Evolutionary conservation across 495 filamentous ascomycete species (phyloP).

Genomic region (Aspergillus heteromorphus): DNA sequence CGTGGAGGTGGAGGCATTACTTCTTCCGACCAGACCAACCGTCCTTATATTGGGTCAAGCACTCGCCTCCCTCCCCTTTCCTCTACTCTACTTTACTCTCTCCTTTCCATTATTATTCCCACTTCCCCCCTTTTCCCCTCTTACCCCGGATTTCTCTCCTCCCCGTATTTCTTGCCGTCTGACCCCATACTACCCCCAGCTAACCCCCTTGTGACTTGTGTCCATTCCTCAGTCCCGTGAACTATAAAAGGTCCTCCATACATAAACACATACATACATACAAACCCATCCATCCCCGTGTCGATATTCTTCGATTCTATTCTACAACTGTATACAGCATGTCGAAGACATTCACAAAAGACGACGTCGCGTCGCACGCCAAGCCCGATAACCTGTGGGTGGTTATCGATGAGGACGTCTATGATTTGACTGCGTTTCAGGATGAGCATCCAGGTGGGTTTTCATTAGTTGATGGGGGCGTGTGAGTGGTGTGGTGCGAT

Average conservation of each 20-base stretch:
- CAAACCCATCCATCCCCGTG: background rate
- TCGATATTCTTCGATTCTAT: background rate
- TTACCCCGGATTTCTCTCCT: slow-evolving; percentile 3
- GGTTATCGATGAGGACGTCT: slow-evolving; percentile 91
- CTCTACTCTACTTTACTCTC: slow-evolving; percentile 3
- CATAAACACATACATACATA: background rate
- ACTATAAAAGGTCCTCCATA: background rate
- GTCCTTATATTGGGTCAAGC: slow-evolving; percentile 15
- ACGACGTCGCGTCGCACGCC: slow-evolving; percentile 86
- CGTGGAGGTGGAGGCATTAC: background rate
- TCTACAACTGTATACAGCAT: slow-evolving; percentile 45
- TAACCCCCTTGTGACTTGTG: background rate
- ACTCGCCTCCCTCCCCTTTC: slow-evolving; percentile 9
- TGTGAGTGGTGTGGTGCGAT: too few species aligned
- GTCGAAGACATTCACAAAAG: slow-evolving; percentile 78
- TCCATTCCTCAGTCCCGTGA: background rate
- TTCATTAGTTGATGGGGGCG: too few species aligned
- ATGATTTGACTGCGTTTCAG: slow-evolving; percentile 91
- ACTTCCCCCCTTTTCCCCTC: background rate
- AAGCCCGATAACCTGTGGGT: slow-evolving; percentile 83
- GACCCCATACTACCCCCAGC: background rate
- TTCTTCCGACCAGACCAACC: too few species aligned
- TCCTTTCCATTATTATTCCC: slow-evolving; percentile 1
- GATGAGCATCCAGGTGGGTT: slow-evolving; percentile 83
- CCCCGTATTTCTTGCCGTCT: slow-evolving; percentile 1